A percentile compares a stretch with the other conserved stretches of the same genome.
Evolutionary conservation across 1,139 yeast species (phyloP).

Genomic region (Yamadazyma triangularis): DNA sequence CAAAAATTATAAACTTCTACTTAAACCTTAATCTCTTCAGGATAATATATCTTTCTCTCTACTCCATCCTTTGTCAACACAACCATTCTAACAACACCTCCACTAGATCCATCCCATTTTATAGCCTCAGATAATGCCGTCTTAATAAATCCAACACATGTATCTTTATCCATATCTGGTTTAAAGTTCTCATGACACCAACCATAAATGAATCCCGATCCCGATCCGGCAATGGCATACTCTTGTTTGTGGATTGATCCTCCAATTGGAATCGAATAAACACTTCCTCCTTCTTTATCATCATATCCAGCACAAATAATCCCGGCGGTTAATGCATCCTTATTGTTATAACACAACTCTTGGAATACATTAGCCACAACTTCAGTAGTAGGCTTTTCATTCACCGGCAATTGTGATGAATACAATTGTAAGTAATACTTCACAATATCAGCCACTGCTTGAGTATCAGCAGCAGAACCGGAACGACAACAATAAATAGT

Average conservation of each 20-base stretch:
- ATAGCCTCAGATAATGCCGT: constrained; percentile 88
- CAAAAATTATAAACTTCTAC: no score
- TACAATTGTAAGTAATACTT: constrained; percentile 81
- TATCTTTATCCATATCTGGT: constrained; percentile 75
- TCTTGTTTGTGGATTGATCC: constrained; percentile 92
- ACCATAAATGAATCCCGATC: constrained; percentile 94
- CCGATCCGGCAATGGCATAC: constrained; percentile 96
- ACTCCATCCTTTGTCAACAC: constrained; percentile 79
- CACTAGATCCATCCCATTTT: constrained; percentile 98
- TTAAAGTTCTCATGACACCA: constrained; percentile 88
- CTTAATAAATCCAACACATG: constrained; percentile 75
- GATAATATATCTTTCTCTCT: constrained; percentile 84
- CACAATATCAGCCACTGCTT: constrained; percentile 95
- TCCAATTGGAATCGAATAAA: constrained; percentile 89
- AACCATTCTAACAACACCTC: constrained; percentile 97
- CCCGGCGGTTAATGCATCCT: constrained; percentile 85
- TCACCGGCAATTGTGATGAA: constrained; percentile 40
- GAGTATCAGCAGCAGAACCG: constrained; percentile 97
- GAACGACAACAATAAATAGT: constrained; percentile 95
- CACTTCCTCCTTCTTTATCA: constrained; percentile 70
- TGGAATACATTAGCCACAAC: constrained; percentile 90
- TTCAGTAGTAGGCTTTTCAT: constrained; percentile 70
- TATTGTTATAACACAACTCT: constrained; percentile 84
- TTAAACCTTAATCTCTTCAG: constrained; percentile 68
- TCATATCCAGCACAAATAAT: constrained; percentile 97